Conservation (phyloP, 768 basidiomycete genomes). For the Leccinum olivaceopallidum region DNA sequence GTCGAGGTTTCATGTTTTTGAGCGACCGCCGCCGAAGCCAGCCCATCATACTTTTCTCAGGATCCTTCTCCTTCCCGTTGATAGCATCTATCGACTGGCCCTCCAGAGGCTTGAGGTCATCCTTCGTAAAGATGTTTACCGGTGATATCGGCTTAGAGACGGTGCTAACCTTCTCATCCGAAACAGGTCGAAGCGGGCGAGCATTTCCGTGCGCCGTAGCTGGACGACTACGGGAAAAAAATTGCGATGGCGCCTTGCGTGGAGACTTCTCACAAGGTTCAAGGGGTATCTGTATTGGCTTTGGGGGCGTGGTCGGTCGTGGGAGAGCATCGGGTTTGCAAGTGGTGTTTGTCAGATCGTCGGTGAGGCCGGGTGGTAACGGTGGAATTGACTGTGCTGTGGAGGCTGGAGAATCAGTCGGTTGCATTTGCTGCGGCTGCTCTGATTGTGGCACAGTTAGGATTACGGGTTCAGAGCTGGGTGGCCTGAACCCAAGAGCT, state of each 20-base stretch:
- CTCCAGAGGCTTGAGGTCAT: conserved; percentile 26
- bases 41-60: conserved; percentile 39
- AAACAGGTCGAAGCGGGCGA: conserved; percentile 22
- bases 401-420: conserved; percentile 29
- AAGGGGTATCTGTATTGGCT: conserved; percentile 17
- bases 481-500: conserved; percentile 62
- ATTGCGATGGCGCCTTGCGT: conserved; percentile 22
- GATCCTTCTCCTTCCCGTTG: conserved; percentile 36
- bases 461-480: conserved; percentile 23
- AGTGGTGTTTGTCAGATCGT: conserved; percentile 22
- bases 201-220: conserved; percentile 14
- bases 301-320: conserved; percentile 23
- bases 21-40: conserved; percentile 34
- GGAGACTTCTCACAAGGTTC: conserved; percentile 23
- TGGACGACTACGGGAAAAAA: conserved; percentile 15
- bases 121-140: conserved; percentile 21
- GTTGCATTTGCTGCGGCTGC: conserved; percentile 10
- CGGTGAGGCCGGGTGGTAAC: conserved; percentile 40
- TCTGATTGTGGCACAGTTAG: conserved; percentile 19
- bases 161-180: conserved; percentile 26
- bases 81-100: conserved; percentile 33
- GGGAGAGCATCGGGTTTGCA: conserved; percentile 18
- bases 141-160: conserved; percentile 16
- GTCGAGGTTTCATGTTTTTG: conserved; percentile 24
- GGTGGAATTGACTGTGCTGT: conserved; percentile 26